Evolutionary conservation across 768 basidiomycete species (phyloP), one percentile per base, ranked within the genome.

Genomic region (Sporobolomyces roseus): DNA sequence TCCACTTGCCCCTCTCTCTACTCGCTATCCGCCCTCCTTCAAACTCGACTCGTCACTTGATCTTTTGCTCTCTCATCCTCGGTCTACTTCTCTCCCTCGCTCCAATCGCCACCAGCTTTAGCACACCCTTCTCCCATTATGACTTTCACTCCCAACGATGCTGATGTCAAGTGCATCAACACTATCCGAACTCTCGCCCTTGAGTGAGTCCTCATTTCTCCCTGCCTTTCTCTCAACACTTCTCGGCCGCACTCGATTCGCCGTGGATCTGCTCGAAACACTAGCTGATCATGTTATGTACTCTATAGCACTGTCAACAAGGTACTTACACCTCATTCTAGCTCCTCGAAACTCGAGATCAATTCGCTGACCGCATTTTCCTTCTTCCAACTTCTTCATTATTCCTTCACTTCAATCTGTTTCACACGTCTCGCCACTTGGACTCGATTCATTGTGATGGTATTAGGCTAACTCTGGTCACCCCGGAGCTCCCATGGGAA

Each of bases 401-500:
- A n/a, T n/a, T n/a, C n/a, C n/a, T n/a, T n/a, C n/a, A n/a, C n/a
- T n/a, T n/a, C n/a, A n/a, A n/a, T n/a, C n/a, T n/a, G n/a, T n/a
- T n/a, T n/a, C n/a, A n/a, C n/a, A n/a, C n/a, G n/a, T n/a, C n/a
- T n/a, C n/a, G n/a, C n/a, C n/a, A n/a, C n/a, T n/a, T n/a, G n/a
- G 29, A 2, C 14, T 17, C 21, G 19, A 25, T 48, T 25, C 17
- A 1, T 9, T 32, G n/a, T 36, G 21, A 25, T 38, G 17, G n/a
- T 3, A 5, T 3, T 55, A 91, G 81, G 88, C 91, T 76, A 94
- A 94, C 85, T 92, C 90, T 74, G 92, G 92, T 65, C 92, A 93
- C 80, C 92, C 58, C 32, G 90, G 90, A 79, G 93, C 93, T 48
- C 92, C 92, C 32, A 88, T 94, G 91, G 92, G 91, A 74, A 85